Evolutionary conservation across 495 filamentous ascomycete genomes (phyloP), one percentile per base, ranked within the genome.

Genomic region (Neurospora sp.): DNA sequence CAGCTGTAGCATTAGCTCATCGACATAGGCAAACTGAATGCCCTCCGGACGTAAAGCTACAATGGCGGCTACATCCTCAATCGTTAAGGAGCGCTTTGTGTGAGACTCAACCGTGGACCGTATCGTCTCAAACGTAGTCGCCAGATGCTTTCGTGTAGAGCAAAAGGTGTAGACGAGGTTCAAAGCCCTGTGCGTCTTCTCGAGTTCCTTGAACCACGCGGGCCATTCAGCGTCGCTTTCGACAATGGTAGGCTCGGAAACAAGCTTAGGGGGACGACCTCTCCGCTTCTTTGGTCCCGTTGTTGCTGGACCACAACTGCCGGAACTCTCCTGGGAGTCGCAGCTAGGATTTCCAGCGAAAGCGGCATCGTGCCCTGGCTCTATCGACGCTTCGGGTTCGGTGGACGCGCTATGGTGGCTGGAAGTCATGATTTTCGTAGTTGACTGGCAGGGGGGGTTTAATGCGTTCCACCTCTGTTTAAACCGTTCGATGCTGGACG

Each of bases 141-240:
- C 91, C 9, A 98, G 84, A 74, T 97, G 93, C 79, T 96, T 97
- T 10, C 96, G 90, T 9, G 95, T 95, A 78, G 90, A 95, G 81
- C 92, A 94, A 82, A 99, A 98, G 1, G 96, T 98, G 78, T 93
- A 97, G 8, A 98, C 93, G 5, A 98, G 82, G 77, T 97, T 98
- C 72, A 99, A 82, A 8, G 96, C 95, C 72, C 90, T 87, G 79
- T 97, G 92, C 0, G 90, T 92, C 78, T 92, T 90, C 7, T 91
- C 88, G 9, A 99, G 87, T 46, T 84, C 83, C 60, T 88, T 90
- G 80, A 98, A 93, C 71, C 86, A 83, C 1, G 88, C 85, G 0
- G 96, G 95, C 93, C 94, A 96, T 49, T 90, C 76, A 49, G 81
- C 71, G 6, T 41, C 41, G 42, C 70, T 70, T 49, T 72, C 70